These are phyloP conservation scores for Aquilaria sinensis DNA, from an alignment of 345 rosid genomes.

Conservation along the genomic window DNA sequence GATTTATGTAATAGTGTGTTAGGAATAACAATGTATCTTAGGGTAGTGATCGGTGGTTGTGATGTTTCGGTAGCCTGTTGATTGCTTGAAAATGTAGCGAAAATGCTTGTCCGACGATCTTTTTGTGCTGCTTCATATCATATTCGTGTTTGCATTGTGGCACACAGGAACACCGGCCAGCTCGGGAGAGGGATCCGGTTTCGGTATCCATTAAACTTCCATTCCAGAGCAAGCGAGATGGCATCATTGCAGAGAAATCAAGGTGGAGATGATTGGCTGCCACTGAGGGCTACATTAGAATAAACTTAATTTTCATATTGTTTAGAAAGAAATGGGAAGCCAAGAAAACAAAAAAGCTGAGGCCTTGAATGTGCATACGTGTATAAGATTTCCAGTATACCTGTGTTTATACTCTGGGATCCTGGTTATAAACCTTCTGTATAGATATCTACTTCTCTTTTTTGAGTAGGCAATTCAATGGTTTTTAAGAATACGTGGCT, in stretches of 20 bases:
- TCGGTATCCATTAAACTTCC: conserved; percentile 12
- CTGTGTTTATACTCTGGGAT: conserved; percentile 9
- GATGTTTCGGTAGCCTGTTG: too few species aligned
- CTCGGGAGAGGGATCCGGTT: conserved; percentile 29
- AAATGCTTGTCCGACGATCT: too few species aligned
- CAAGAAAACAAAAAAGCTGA: too few species aligned
- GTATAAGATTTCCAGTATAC: background rate
- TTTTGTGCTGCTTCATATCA: background rate
- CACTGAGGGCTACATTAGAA: conserved; percentile 9
- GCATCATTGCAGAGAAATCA: conserved; percentile 18
- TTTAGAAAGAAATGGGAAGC: conserved; percentile 5
- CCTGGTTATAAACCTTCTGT: conserved; percentile 12
- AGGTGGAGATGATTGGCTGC: conserved; percentile 24
- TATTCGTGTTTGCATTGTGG: conserved; percentile 3
- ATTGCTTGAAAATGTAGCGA: background rate
- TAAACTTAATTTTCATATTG: conserved; percentile 5
- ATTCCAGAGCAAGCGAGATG: conserved; percentile 12
- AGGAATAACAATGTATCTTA: too few species aligned
- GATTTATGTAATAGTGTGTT: too few species aligned
- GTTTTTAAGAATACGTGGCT: too few species aligned
- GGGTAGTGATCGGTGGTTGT: too few species aligned
- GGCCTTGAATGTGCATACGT: conserved; percentile 24
- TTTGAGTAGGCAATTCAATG: background rate
- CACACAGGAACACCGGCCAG: conserved; percentile 40
- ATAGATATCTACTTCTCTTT: conserved; percentile 26